A percentile compares a stretch with the other conserved stretches of the same genome.
phyloP scores from a whole-genome alignment of 1,284 basidiomycete genomes.

The Marasmius oreades region DNA sequence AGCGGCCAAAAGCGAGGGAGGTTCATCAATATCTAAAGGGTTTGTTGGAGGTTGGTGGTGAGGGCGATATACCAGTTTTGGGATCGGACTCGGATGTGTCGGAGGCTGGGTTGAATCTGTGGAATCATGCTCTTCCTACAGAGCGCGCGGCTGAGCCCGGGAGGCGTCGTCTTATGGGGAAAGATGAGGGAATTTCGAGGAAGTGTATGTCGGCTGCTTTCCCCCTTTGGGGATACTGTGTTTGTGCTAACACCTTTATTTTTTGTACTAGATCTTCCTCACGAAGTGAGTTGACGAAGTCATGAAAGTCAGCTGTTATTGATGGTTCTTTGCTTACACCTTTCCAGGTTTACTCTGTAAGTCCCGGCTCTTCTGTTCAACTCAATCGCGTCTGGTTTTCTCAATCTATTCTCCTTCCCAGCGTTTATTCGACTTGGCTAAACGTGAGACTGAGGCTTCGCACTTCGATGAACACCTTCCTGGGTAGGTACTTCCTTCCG shows the following conservation, averaged over 20 bases:
- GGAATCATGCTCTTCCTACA: no score
- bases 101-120: no score
- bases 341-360: neutral
- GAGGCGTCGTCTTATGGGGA: no score
- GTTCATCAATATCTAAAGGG: neutral
- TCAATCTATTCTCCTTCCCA: neutral
- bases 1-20: neutral
- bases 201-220: neutral
- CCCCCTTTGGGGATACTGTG: neutral
- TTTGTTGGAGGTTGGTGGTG: neutral
- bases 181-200: no score
- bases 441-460: conserved; percentile 7
- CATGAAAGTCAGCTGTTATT: neutral
- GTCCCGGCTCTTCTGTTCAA: neutral
- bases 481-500: neutral
- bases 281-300: neutral
- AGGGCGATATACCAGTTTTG: neutral
- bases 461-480: neutral
- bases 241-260: neutral
- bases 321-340: neutral
- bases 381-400: neutral
- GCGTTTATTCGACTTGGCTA: conserved; percentile 8
- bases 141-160: no score
- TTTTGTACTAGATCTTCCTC: neutral
- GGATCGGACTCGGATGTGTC: neutral